Base-by-base conservation (phyloP, 805 yeast species). In the Metschnikowia lachancei region DNA sequence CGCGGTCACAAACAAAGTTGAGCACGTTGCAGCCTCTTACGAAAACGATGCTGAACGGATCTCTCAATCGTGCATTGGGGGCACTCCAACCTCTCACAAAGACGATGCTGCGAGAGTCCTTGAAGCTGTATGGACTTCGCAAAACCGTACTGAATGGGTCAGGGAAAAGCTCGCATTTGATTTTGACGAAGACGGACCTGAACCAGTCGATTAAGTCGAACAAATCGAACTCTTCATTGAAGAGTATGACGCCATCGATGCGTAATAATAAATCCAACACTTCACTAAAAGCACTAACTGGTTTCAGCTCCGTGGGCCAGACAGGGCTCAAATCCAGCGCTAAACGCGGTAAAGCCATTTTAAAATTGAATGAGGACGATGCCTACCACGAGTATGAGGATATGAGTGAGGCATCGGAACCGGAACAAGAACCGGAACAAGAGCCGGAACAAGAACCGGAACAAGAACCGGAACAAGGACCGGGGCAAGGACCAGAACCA, bases 321-420 rank as follows among this genome's bases (percentile, higher is more conserved):
- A 51, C 54, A 28, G 75, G 75, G 2, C 57, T 72, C 47, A 70
- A 67, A 48, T 56, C 71, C 9, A 68, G 72, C 48, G 54, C 65
- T 6, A 61, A 60, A 35, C 66, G 69, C 39, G 76, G 70, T 2
- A 62, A 60, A 39, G 77, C 75, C 10, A 71, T 72, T 5, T 54
- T 72, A 49, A 56, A 57, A 24, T 58, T 72, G 42, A 71, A 72
- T 45, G 75, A 70, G 34, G 73, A 69, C 45, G 47, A 43, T 8
- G 62, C 60, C 16, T 65, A 65, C 41, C 65, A 65, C 11, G 70
- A 68, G 13, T 70, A 61, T 47, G 76, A 72, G 55, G 75, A 70
- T 50, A 35, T 61, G 46, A 55, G 58, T 31, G 58, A 56, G 13
- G 61, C 52, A 14, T 57, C 54, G 6, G 65, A 49, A 20, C 40